A percentile compares a stretch with the other conserved stretches of the same genome.
Evolutionary conservation across 2,329 filamentous ascomycete species (phyloP).

Genomic region (Colletotrichum sp.): DNA sequence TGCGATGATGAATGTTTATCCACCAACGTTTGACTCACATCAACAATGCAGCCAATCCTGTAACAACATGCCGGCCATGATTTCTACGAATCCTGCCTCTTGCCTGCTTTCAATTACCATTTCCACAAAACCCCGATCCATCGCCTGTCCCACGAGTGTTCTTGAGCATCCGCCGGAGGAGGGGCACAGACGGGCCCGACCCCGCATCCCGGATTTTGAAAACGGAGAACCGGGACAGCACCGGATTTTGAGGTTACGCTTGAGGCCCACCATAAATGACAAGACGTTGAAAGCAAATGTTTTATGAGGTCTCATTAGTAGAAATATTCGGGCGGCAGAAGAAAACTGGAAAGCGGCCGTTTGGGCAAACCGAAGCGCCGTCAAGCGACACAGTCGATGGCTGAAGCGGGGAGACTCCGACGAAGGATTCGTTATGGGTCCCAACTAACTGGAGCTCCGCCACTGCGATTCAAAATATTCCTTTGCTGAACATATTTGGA

Average conservation of each 20-base stretch:
- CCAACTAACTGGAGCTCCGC: fast-evolving
- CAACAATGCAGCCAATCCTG: background rate
- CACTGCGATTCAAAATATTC: too few species aligned
- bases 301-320: too few species aligned
- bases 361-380: background rate
- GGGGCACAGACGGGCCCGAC: background rate
- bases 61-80: fast-evolving
- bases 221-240: background rate
- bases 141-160: fast-evolving
- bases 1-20: background rate
- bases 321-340: too few species aligned
- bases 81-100: fast-evolving
- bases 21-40: background rate
- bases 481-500: too few species aligned
- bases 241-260: background rate
- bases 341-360: too few species aligned
- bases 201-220: background rate
- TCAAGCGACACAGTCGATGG: background rate
- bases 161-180: background rate
- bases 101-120: fast-evolving
- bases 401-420: background rate
- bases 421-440: background rate
- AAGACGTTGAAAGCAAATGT: background rate
- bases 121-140: background rate
- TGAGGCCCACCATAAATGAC: background rate